phyloP scores from a whole-genome alignment of 306 rosid genomes.

The Begonia peltatifolia region DNA sequence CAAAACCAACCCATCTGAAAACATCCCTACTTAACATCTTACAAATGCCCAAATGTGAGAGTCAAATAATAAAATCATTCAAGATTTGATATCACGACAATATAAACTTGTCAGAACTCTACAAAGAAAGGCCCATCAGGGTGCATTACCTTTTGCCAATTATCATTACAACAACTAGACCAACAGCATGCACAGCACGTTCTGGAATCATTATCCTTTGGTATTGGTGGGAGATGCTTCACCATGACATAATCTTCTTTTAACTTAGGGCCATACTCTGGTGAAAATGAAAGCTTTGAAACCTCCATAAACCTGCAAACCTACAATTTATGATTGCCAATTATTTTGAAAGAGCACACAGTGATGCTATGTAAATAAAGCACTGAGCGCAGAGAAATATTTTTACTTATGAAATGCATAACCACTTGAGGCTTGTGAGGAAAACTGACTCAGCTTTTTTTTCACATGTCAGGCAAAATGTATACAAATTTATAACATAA shows the following conservation, averaged over 20 bases:
- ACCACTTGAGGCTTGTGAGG: background rate
- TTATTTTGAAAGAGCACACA: constrained; percentile 9
- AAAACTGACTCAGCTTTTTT: no score
- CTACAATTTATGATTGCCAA: constrained; percentile 27
- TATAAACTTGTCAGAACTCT: background rate
- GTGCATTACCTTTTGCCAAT: constrained; percentile 84
- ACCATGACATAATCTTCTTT: constrained; percentile 94
- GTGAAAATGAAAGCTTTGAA: constrained; percentile 77
- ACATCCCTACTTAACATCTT: no score
- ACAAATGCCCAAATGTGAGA: no score
- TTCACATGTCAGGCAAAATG: no score
- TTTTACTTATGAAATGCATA: background rate
- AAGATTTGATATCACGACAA: background rate
- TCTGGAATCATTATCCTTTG: constrained; percentile 40
- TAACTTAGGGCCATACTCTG: constrained; percentile 91
- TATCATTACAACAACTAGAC: constrained; percentile 85
- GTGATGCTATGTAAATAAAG: constrained; percentile 10
- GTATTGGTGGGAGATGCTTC: constrained; percentile 80
- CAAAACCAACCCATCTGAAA: no score
- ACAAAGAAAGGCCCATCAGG: constrained; percentile 1
- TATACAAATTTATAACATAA: no score
- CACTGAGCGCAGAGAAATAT: constrained; percentile 7
- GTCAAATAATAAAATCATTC: no score
- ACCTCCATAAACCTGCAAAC: constrained; percentile 99
- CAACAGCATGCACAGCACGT: constrained; percentile 65